Evolutionary conservation across 495 filamentous ascomycete genomes (phyloP).

Genomic region (Aspergillus diversus): DNA sequence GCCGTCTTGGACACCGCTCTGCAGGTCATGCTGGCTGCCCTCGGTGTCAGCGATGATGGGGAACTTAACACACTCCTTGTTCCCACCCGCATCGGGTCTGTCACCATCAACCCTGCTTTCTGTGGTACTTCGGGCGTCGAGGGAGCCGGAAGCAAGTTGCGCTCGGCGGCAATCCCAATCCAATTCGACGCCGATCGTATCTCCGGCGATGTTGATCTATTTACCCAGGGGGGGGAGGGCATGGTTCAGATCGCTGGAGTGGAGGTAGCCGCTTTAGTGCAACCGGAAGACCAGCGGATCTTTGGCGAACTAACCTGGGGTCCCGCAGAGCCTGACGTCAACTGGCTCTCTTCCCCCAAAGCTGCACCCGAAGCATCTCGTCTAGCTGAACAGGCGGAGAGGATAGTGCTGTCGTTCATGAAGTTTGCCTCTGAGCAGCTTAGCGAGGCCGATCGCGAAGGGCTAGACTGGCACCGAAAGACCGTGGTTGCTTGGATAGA

Average conservation of each 20-base stretch:
- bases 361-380: not conserved
- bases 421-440: not conserved
- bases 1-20: not conserved
- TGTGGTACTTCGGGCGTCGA: not conserved
- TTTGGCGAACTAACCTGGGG: slow-evolving; percentile 13
- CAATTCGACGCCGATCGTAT: not conserved
- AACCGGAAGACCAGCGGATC: not conserved
- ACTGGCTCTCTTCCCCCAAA: not conserved
- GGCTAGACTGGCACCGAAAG: not conserved
- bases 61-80: not conserved
- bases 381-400: not conserved
- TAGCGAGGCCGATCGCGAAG: not conserved
- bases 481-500: not conserved
- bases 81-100: slow-evolving; percentile 1
- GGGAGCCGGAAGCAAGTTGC: not conserved
- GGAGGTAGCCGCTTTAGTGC: not conserved
- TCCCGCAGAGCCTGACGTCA: not conserved
- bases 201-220: not conserved
- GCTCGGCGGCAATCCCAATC: not conserved
- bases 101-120: not conserved
- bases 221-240: not conserved
- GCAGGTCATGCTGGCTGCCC: not conserved
- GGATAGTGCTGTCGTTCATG: not conserved
- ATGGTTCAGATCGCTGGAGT: slow-evolving; percentile 8
- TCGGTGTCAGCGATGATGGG: not conserved